Base-by-base conservation (phyloP, 192 early-diverging fungal species). In the Thoreauomyces humboldtii region DNA sequence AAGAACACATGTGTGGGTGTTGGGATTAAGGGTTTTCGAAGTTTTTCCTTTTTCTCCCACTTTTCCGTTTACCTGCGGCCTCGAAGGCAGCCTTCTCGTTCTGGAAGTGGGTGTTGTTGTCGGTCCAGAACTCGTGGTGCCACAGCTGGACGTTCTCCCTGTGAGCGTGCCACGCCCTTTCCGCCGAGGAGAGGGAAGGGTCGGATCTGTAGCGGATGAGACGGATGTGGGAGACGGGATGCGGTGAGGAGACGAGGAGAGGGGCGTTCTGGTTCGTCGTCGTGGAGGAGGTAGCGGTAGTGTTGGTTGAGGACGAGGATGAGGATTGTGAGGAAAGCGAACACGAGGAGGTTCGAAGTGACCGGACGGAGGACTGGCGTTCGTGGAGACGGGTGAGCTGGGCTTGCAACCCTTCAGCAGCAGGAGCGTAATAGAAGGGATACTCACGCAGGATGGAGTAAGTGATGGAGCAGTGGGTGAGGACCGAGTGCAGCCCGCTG, bases 101-200 rank as follows among this genome's bases (percentile, higher is more conserved):
- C 24, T 57, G 43, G 37, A 76, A 76, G 53, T 72, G 50, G 4
- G 12, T 46, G 60, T 76, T 76, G 70, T 76, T 76, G 36, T 54
- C 56, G 19, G 27, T 38, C 74, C 74, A 76, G 46, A 72, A 76
- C 17, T 41, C 33, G 38, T 76, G 74, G 59, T 76, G 70, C 70
- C 70, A 69, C 36, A 11, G 21, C 33, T 72, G 70, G 25, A 69
- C 24, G 25, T 7, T 46, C 34, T 59, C 46, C 7, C 74, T 22
- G 37, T 43, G 53, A 3, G 5, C 29, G 14, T 42, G 43, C 44
- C 55, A 76, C 7, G 54, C 59, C 33, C 45, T 7, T 37, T 58
- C 62, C 34, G 36, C 43, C 11, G 21, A 35, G 11, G 69, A 33
- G 22, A 50, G 25, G 22, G 19, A n/a, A 3, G 24, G 17, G 12